Evolutionary conservation across 352 stramenopile species (phyloP).

Genomic region (Pythium guiyangense): DNA sequence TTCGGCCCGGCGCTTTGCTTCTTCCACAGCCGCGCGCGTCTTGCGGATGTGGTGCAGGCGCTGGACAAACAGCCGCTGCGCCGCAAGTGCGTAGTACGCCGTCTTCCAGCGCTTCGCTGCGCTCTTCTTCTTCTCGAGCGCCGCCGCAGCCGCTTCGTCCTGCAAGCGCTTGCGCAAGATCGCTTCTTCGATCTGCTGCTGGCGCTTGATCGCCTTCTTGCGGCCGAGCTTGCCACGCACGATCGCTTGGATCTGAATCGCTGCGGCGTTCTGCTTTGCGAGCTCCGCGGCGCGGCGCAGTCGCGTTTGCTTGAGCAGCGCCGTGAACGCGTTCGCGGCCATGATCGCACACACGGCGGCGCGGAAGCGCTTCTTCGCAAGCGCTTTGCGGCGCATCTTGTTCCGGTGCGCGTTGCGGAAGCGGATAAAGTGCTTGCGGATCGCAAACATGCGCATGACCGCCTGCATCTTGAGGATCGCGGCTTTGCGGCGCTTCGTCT

Average conservation of each 20-base stretch:
- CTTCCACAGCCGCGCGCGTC: constrained; percentile 68
- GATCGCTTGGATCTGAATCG: constrained; percentile 74
- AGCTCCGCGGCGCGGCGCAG: constrained; percentile 37
- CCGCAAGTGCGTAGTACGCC: constrained; percentile 59
- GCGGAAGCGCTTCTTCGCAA: constrained; percentile 71
- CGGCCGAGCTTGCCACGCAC: constrained; percentile 79
- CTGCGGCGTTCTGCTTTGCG: constrained; percentile 42
- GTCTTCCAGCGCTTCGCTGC: constrained; percentile 78
- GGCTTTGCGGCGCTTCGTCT: constrained; percentile 66
- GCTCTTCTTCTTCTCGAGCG: constrained; percentile 67
- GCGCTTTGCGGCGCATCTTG: constrained; percentile 51
- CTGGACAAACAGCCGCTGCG: constrained; percentile 76
- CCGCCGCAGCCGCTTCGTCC: constrained; percentile 60
- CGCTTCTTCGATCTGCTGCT: constrained; percentile 64
- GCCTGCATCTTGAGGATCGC: constrained; percentile 82
- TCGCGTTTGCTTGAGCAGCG: constrained; percentile 45
- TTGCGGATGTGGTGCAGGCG: constrained; percentile 82
- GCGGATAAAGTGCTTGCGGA: constrained; percentile 81
- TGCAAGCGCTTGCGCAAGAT: constrained; percentile 74
- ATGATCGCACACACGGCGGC: constrained; percentile 57
- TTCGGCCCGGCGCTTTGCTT: constrained; percentile 63
- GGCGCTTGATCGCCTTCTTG: constrained; percentile 62
- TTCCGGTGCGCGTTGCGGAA: constrained; percentile 66
- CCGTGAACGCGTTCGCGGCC: constrained; percentile 67
- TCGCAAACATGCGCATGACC: constrained; percentile 81